Evolutionary conservation across 768 basidiomycete genomes (phyloP).

Genomic region (Hericium alpestre): DNA sequence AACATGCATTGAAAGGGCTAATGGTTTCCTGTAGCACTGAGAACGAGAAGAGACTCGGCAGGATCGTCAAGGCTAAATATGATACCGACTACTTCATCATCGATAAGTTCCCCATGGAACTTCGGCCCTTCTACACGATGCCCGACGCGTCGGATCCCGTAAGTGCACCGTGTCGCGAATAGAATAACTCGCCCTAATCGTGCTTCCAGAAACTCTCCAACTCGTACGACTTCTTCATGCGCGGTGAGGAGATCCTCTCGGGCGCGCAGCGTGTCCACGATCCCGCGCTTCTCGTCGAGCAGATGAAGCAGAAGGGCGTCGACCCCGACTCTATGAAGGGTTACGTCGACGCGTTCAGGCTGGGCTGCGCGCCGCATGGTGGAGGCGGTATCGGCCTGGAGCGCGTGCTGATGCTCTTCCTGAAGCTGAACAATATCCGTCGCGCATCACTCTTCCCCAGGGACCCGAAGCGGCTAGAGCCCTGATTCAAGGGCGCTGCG

Average conservation of each 20-base stretch:
- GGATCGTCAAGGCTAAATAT: constrained; percentile 85
- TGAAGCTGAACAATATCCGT: constrained; percentile 93
- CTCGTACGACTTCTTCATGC: constrained; percentile 99
- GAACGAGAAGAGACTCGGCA: constrained; percentile 89
- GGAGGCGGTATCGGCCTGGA: constrained; percentile 95
- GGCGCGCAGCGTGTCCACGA: constrained; percentile 98
- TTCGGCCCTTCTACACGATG: constrained; percentile 99
- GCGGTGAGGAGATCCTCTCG: constrained; percentile 96
- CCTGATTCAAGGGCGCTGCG: constrained; percentile 30
- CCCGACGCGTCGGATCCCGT: constrained; percentile 88
- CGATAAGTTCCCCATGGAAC: constrained; percentile 94
- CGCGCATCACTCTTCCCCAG: constrained; percentile 90
- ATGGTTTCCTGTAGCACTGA: constrained; percentile 53
- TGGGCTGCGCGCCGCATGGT: constrained; percentile 93
- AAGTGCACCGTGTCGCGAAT: constrained; percentile 17
- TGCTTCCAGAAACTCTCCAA: constrained; percentile 73
- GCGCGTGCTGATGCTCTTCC: constrained; percentile 93
- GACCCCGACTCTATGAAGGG: constrained; percentile 86
- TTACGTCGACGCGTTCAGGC: constrained; percentile 89
- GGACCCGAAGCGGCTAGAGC: constrained; percentile 90
- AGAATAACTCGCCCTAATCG: background rate
- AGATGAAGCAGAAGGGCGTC: constrained; percentile 81
- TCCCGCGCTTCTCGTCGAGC: constrained; percentile 63
- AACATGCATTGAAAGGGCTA: background rate
- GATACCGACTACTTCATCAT: constrained; percentile 98